phyloP scores from a whole-genome alignment of 495 filamentous ascomycete genomes.

The Penicillium samsonianum region DNA sequence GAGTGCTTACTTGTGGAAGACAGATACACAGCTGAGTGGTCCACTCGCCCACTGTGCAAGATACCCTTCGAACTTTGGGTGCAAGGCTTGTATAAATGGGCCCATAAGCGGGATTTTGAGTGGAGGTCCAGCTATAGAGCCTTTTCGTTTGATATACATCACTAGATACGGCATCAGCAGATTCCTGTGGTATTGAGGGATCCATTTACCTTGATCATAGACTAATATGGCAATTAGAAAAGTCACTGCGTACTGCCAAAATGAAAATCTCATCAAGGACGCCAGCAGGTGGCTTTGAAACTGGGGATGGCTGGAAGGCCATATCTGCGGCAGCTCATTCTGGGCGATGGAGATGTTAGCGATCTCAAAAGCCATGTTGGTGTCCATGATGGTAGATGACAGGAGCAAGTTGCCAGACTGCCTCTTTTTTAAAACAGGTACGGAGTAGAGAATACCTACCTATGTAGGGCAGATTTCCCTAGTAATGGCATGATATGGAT shows the following conservation, averaged over 20 bases:
- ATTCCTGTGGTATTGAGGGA: neutral
- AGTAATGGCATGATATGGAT: slow-evolving; percentile 5
- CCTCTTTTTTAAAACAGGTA: neutral
- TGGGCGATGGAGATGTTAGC: slow-evolving; percentile 16
- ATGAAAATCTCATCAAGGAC: slow-evolving; percentile 14
- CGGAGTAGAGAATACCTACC: neutral
- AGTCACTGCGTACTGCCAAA: slow-evolving; percentile 35
- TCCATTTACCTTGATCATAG: slow-evolving; percentile 37
- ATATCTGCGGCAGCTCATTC: slow-evolving; percentile 8
- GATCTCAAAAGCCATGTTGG: slow-evolving; percentile 15
- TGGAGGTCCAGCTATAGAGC: slow-evolving; percentile 73
- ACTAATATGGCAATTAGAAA: slow-evolving; percentile 27
- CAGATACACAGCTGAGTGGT: slow-evolving; percentile 85
- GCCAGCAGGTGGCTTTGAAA: neutral
- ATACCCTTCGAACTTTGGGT: slow-evolving; percentile 84
- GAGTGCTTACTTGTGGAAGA: slow-evolving; percentile 85
- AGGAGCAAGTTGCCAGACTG: neutral
- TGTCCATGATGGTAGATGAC: neutral
- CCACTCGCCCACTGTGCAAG: slow-evolving; percentile 83
- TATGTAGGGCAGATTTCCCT: neutral
- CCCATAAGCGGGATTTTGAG: slow-evolving; percentile 89
- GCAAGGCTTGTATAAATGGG: slow-evolving; percentile 81
- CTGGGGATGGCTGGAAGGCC: slow-evolving; percentile 5
- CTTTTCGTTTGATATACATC: slow-evolving; percentile 78
- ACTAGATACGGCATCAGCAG: slow-evolving; percentile 49